Evolutionary conservation across 371 early-diverging fungal genomes (phyloP), one percentile per base, ranked within the genome.

Genomic region (Globomyces sp.): DNA sequence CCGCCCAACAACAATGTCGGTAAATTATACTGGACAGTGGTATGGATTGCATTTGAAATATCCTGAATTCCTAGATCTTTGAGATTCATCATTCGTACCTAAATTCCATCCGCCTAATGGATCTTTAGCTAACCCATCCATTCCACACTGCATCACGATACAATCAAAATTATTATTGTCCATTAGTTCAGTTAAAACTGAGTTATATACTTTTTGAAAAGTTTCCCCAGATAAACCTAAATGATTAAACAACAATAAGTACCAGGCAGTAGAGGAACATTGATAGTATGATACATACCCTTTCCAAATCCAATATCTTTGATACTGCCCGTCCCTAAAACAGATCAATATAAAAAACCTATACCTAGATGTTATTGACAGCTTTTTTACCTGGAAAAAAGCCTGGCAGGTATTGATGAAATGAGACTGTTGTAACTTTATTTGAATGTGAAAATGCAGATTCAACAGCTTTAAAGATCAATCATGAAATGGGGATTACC

Each of bases 401-500:
- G 58, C 96, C 93, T 47, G 52, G 36, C n/a, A 99, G 99, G 80
- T 91, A 97, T 77, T 98, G 98, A 77, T 99, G 99, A 76, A 99
- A 99, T 44, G 93, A 93, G 13, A 92, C 90, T 0, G 99, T 96
- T 95, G 99, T 95, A 48, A 99, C 99, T 57, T 99, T 87, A 73
- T 99, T 99, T 2, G 99, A 95, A 9, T 92, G 90, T 75, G 96
- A 99, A 79, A 99, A 99, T 1, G 99, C 99, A 77, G 99, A 99
- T 75, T 96, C 93, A 40, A 99, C 99, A 48, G 24, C 24, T 24
- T 24, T 24, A 24, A 24, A 24, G 24, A 24, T 24, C 0, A 24
- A 24, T 24, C 24, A 24, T 24, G 24, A 24, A 24, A 24, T 24
- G 24, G 24, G 24, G 0, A 24, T 24, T 24, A 9, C 94, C 96